Evolutionary conservation across 257 asterid species (phyloP), one percentile per base, ranked within the genome.

Genomic region (Solanum chmielewskii): DNA sequence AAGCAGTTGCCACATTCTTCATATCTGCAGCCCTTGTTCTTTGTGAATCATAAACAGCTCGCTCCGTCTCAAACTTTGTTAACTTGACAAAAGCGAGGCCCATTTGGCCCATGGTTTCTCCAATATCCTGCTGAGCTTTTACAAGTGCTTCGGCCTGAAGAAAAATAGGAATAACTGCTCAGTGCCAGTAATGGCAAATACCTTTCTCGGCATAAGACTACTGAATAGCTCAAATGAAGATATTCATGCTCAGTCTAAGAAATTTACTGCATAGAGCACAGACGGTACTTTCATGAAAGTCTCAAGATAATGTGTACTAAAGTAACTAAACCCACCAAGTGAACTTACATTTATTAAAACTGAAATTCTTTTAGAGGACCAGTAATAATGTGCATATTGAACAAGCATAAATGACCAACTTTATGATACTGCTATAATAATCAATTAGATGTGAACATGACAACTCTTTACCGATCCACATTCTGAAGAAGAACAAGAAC

Each of bases 1-100:
- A 90, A 86, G 99, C 98, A 41, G 98, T 96, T 37, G 99, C 99
- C 90, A 96, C 96, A 81, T 93, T 95, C 92, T 97, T 97, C 98
- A 91, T 95, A 92, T 97, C 98, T 21, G 93, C 93, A 87, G 98
- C 95, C 73, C 98, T 90, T 41, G 92, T 88, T 93, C 96, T 94
- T 92, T 97, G 99, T 78, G 98, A 93, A 89, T 95, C 98, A 89
- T 89, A 92, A 89, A 91, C 89, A 83, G 98, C 95, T 92, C 92
- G 97, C 91, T 97, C 99, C 35, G 97, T 92, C 87, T 97, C 99
- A 91, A 97, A 95, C 90, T 96, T 97, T 83, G 98, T 97, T 89
- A 97, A 87, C 87, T 97, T 97, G 90, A 97, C 99, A 87, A 97
- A 92, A 75, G 98, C 96, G 81, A 97, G 87, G 85, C 99, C 99